Evolutionary conservation across 805 yeast species (phyloP), one percentile per base, ranked within the genome.

Genomic region (Saccharomyces cerevisiae): DNA sequence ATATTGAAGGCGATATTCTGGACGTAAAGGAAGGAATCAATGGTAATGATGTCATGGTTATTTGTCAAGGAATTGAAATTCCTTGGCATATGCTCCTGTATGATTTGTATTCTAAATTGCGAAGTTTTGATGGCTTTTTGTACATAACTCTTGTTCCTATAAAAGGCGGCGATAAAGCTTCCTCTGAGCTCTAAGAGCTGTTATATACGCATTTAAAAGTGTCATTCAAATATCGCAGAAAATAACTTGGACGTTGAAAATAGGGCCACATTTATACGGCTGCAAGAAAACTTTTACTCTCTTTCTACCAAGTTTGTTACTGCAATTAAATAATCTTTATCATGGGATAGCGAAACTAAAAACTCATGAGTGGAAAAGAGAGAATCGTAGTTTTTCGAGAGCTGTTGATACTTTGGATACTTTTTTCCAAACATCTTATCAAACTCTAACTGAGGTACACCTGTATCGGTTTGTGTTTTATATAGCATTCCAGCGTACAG

Each of bases 91-190:
- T 76, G 0, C 77, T 81, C 0, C 51, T 85, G 4, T 64, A 63
- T 9, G 81, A 78, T 3, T 57, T 85, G 10, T 81, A 77, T 60
- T 58, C 61, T 17, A 68, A 73, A 32, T 71, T 80, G 51, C 67
- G 74, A 57, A 81, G 78, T 56, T 66, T 81, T 22, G 94, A 86
- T 68, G 87, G 89, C 14, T 85, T 83, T 62, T 64, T 87, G 49
- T 89, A 87, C 58, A 21, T 62, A 11, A 36, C 43, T 17, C 43
- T 36, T 17, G n/a, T 24, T 36, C 30, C 52, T 26, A 29, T 29
- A 21, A 43, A 24, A n/a, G 21, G 27, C 13, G 50, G 11, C 9
- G n/a, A 14, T 24, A 30, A 13, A 22, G 13, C n/a, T 47, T 14
- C n/a, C 13, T 6, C 31, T 28, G 30, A 28, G n/a, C 43, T 36